Evolutionary conservation across 345 rosid genomes (phyloP).

Genomic region (Passiflora organensis): DNA sequence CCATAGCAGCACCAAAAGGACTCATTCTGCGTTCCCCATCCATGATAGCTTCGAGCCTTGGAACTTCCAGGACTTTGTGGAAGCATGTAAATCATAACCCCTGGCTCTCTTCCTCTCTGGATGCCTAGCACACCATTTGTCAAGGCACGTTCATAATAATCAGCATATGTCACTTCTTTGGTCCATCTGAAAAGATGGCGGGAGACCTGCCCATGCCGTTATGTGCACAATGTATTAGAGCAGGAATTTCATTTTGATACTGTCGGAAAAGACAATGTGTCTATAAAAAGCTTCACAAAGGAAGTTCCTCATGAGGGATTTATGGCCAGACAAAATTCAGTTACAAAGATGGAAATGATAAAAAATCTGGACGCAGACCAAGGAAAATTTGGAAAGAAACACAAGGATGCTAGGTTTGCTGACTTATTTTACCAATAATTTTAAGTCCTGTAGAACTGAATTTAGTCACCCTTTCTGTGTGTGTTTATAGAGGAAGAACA

Average conservation of each 20-base stretch:
- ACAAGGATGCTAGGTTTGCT: too few relatives aligned
- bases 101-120: conserved; percentile 89
- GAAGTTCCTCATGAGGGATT: neutral
- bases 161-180: conserved; percentile 77
- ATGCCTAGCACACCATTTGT: conserved; percentile 85
- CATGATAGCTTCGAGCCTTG: conserved; percentile 63
- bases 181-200: conserved; percentile 92
- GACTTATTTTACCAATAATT: too few relatives aligned
- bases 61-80: conserved; percentile 73
- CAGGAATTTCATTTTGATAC: neutral
- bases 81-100: conserved; percentile 95
- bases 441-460: too few relatives aligned
- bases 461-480: too few relatives aligned
- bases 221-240: neutral
- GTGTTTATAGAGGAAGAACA: neutral
- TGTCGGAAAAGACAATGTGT: too few relatives aligned
- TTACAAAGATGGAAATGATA: too few relatives aligned
- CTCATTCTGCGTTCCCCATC: conserved; percentile 71
- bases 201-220: conserved; percentile 50
- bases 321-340: too few relatives aligned
- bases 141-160: conserved; percentile 87
- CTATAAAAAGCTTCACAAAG: neutral
- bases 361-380: too few relatives aligned
- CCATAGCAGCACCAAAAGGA: conserved; percentile 99
- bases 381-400: too few relatives aligned